Evolutionary conservation across 108 stramenopile species (phyloP), one percentile per base, ranked within the genome.

Genomic region (Ochromonas danica): DNA sequence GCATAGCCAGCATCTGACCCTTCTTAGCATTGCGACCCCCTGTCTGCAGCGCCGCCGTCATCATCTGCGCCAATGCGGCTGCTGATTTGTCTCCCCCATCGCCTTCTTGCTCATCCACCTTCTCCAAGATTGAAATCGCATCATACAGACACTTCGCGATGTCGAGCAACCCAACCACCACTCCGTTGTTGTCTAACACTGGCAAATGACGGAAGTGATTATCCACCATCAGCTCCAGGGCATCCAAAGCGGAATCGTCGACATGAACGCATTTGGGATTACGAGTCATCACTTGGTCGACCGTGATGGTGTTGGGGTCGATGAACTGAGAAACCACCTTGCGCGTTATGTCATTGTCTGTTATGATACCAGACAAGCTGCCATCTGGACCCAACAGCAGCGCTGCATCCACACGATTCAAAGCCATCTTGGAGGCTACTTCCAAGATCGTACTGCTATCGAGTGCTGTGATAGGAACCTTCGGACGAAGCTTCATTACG

Each of bases 101-200:
- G 27, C 79, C 81, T 77, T 57, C 86, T 80, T 89, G 91, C 41
- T 84, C 79, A 51, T 51, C 45, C 1, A 83, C 78, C 79, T 89
- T 92, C 80, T 95, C 94, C 2, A 96, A 87, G 81, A 93, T 90
- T n/a, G 86, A 80, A 67, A 96, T 93, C 0, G 94, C 96, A 83
- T 95, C 94, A 84, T 94, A 93, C 86, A 96, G 82, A 61, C 94
- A 95, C 80, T 95, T 95, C 1, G 94, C 96, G 67, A 96, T 96
- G 81, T 94, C 94, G 61, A 96, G 85, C 70, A 95, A 74, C 0
- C 96, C 96, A 36, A 92, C 92, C 35, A 95, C 91, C 22, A 85
- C 81, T 0, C 92, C 94, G 71, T 85, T 85, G 41, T 87, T 87
- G 70, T 94, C 94, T 17, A 92, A 84, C 36, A 96, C 95, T 39